phyloP scores from a whole-genome alignment of 495 filamentous ascomycete species.

The Penicillium riverlandense region DNA sequence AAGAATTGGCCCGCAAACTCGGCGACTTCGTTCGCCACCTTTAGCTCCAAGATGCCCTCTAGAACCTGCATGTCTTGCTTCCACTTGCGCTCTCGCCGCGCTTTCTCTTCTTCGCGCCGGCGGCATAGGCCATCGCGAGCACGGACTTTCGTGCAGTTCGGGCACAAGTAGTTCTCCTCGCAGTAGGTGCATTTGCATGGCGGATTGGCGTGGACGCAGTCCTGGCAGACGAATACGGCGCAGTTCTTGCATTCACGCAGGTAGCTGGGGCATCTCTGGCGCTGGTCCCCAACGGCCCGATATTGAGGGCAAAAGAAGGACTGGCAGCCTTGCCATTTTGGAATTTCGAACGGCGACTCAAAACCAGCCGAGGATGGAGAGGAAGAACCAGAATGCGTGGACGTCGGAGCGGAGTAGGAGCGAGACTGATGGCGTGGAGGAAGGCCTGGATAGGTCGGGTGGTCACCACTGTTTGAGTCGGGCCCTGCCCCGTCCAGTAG shows the following conservation, averaged over 20 bases:
- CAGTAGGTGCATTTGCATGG: slow-evolving; percentile 49
- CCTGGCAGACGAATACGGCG: slow-evolving; percentile 49
- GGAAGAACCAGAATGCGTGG: slow-evolving; percentile 33
- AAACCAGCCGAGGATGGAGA: slow-evolving; percentile 34
- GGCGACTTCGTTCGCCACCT: slow-evolving; percentile 39
- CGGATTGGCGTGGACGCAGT: slow-evolving; percentile 38
- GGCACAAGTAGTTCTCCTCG: slow-evolving; percentile 46
- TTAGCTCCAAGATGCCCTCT: slow-evolving; percentile 33
- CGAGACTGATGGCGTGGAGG: slow-evolving; percentile 14
- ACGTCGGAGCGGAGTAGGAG: slow-evolving; percentile 31
- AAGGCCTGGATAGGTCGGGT: slow-evolving; percentile 4
- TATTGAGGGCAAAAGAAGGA: slow-evolving; percentile 50
- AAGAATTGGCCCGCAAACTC: slow-evolving; percentile 42
- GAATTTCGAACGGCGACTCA: slow-evolving; percentile 26
- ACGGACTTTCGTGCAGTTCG: slow-evolving; percentile 40
- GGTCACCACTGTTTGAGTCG: slow-evolving; percentile 10
- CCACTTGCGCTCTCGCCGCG: slow-evolving; percentile 34
- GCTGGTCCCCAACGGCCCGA: slow-evolving; percentile 42
- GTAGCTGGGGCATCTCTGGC: slow-evolving; percentile 40
- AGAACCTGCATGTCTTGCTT: slow-evolving; percentile 38
- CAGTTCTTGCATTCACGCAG: slow-evolving; percentile 49
- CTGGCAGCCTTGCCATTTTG: slow-evolving; percentile 51
- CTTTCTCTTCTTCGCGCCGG: slow-evolving; percentile 34
- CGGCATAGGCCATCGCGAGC: slow-evolving; percentile 37
- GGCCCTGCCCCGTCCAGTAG: slow-evolving; percentile 12